A percentile compares a stretch with the other conserved stretches of the same genome.
Evolutionary conservation across 495 filamentous ascomycete species (phyloP).

Genomic region (Penicillium longicatenatum): DNA sequence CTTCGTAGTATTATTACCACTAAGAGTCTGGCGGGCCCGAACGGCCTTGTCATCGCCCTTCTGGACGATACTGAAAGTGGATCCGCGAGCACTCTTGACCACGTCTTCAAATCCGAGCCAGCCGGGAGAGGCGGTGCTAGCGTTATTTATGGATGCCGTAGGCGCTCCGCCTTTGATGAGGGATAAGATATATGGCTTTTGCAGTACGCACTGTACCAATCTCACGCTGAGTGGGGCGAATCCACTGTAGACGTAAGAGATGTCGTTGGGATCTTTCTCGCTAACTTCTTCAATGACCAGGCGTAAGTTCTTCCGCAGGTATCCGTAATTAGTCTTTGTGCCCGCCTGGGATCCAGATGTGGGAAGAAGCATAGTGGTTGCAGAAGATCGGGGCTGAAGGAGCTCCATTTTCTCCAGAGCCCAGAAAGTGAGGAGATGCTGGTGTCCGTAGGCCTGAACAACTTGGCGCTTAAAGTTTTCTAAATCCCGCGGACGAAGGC

Average conservation of each 20-base stretch:
- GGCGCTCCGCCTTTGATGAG: slow-evolving; percentile 60
- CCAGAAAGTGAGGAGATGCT: slow-evolving; percentile 87
- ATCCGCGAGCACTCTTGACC: slow-evolving; percentile 79
- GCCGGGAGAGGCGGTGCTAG: slow-evolving; percentile 68
- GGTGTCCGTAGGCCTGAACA: slow-evolving; percentile 90
- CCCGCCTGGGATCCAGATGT: slow-evolving; percentile 56
- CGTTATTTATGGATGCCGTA: slow-evolving; percentile 46
- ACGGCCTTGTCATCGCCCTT: slow-evolving; percentile 92
- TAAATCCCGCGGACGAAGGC: slow-evolving; percentile 81
- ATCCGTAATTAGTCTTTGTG: slow-evolving; percentile 85
- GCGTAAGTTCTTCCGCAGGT: slow-evolving; percentile 78
- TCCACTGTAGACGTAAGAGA: slow-evolving; percentile 95
- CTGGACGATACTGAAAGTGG: slow-evolving; percentile 89
- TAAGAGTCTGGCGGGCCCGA: slow-evolving; percentile 79
- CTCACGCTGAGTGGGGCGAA: slow-evolving; percentile 93
- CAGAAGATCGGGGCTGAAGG: slow-evolving; percentile 69
- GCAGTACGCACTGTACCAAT: slow-evolving; percentile 90
- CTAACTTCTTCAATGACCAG: slow-evolving; percentile 97
- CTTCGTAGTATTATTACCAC: slow-evolving; percentile 66
- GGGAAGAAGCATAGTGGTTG: slow-evolving; percentile 70
- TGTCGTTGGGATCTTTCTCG: slow-evolving; percentile 93
- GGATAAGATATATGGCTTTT: slow-evolving; percentile 80
- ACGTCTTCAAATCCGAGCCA: slow-evolving; percentile 92
- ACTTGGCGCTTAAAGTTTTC: slow-evolving; percentile 88
- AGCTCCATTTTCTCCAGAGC: slow-evolving; percentile 89